Percentiles rank a stretch among this genome's conserved stretches.
Conservation (phyloP, 2,329 filamentous ascomycete genomes). For the Aspergillus hiratsukae region DNA sequence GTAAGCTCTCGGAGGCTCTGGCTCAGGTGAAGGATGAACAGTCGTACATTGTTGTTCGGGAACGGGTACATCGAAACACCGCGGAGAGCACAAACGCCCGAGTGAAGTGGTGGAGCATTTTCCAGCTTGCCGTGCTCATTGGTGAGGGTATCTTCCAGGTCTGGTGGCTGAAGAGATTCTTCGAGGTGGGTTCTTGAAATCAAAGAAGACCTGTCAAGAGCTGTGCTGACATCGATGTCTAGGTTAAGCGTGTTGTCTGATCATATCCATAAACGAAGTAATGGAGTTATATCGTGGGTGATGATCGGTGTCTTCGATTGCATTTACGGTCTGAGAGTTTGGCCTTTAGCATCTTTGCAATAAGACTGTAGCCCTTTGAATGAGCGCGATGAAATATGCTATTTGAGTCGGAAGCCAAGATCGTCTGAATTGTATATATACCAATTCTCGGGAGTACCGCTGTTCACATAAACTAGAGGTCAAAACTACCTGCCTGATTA, state of each 20-base stretch:
- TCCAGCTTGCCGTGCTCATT: constrained; percentile 83
- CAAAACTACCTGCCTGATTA: not conserved
- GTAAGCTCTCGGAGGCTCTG: constrained; percentile 76
- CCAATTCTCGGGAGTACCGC: no score
- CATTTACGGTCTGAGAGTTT: not conserved
- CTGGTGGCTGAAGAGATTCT: constrained; percentile 98
- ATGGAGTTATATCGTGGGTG: not conserved
- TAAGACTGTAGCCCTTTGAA: not conserved
- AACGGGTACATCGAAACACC: constrained; percentile 95
- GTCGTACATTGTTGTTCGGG: constrained; percentile 89
- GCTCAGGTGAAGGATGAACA: constrained; percentile 96
- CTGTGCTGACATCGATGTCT: not conserved
- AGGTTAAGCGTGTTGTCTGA: constrained; percentile 48
- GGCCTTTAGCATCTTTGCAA: not conserved
- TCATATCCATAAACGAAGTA: constrained; percentile 12
- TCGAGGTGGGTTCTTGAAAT: constrained; percentile 58
- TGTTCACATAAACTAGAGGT: not conserved
- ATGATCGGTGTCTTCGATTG: not conserved
- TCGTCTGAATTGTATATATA: not conserved
- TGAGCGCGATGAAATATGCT: not conserved
- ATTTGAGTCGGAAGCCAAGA: not conserved
- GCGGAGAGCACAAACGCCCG: constrained; percentile 96
- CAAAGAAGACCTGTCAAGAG: not conserved
- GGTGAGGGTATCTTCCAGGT: constrained; percentile 97
- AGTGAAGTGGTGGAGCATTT: constrained; percentile 99